Base-by-base conservation (phyloP, 768 basidiomycete genomes). In the Glaciozyma martinii region DNA sequence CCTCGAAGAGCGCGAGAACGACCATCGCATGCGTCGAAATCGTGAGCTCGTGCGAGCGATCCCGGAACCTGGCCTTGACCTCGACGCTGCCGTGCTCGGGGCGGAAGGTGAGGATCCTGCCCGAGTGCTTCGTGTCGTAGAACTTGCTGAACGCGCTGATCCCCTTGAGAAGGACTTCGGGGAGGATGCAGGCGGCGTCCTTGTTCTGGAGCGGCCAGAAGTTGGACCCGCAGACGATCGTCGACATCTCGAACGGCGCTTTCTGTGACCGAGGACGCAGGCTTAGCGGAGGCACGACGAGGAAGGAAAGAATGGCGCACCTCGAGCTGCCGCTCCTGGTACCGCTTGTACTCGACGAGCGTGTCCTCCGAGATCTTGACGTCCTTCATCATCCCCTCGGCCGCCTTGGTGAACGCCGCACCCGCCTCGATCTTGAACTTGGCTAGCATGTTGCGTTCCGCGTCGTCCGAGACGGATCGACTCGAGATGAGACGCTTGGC, bases 381-480 rank as follows among this genome's bases (percentile, higher is more conserved):
- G 74, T 98, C 94, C 70, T 90, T 82, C 83, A 99, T 95, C 94
- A 99, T 99, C 63, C 93, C 93, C 76, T 99, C 93, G 73, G 98
- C 80, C 76, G 93, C 93, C 77, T 94, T 90, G 1, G 95, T 98
- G 77, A 98, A 99, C 74, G 94, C 90, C 72, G 86, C 87, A 10
- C 94, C 94, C 73, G 89, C 93, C 78, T 98, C 94, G 30, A 94
- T 82, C 78, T 97, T 97, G 73, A 99, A 84, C 77, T 95, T 97
- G 54, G 90, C 86, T 2, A 99, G 82, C 92, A 99, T 97, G 63
- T 88, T 90, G 54, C 89, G 87, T 75, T 99, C 95, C 5, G 95
- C 93, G 76, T 99, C 95, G 71, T 99, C 95, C 1, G 92, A 95
- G 10, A 93, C 85, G 25, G 91, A 94, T 23, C 93, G 86, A 15